Evolutionary conservation across 1,284 basidiomycete species (phyloP).

Genomic region (Hymenochaete sp.): DNA sequence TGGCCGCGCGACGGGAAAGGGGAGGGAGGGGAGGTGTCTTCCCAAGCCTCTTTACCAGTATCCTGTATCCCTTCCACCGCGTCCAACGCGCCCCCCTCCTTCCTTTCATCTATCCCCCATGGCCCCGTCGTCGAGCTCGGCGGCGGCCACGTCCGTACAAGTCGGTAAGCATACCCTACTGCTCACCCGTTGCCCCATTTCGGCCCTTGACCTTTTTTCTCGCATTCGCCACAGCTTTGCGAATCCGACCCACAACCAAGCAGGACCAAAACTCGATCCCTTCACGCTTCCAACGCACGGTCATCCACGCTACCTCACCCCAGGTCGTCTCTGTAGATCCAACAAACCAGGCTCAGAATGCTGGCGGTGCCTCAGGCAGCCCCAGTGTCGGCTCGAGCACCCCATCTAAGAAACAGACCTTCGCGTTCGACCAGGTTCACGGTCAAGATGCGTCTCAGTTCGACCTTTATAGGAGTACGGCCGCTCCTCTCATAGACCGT

Average conservation of each 20-base stretch:
- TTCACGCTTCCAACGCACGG: constrained; percentile 84
- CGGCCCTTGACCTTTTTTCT: neutral
- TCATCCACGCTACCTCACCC: constrained; percentile 66
- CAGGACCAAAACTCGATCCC: constrained; percentile 84
- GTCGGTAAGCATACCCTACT: constrained; percentile 52
- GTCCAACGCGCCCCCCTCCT: constrained; percentile 13
- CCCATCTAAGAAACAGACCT: constrained; percentile 71
- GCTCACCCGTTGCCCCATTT: neutral
- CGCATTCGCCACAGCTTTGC: constrained; percentile 54
- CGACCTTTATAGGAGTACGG: constrained; percentile 76
- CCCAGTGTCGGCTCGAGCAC: constrained; percentile 46
- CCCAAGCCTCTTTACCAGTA: too few species aligned
- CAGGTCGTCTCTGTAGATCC: constrained; percentile 73
- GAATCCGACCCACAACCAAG: constrained; percentile 81
- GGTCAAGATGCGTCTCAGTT: constrained; percentile 76
- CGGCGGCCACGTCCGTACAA: constrained; percentile 75
- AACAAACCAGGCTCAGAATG: constrained; percentile 37
- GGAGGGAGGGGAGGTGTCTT: too few species aligned
- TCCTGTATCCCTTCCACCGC: too few species aligned
- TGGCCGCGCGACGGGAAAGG: too few species aligned
- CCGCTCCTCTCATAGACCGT: constrained; percentile 78
- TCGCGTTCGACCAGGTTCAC: constrained; percentile 93
- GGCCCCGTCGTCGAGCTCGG: constrained; percentile 57
- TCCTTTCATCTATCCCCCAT: constrained; percentile 35
- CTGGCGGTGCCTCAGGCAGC: constrained; percentile 36